Percentiles rank a stretch among this genome's conserved stretches.
Evolutionary conservation across 495 filamentous ascomycete species (phyloP).

Genomic region (Trichoderma orchidacearum): DNA sequence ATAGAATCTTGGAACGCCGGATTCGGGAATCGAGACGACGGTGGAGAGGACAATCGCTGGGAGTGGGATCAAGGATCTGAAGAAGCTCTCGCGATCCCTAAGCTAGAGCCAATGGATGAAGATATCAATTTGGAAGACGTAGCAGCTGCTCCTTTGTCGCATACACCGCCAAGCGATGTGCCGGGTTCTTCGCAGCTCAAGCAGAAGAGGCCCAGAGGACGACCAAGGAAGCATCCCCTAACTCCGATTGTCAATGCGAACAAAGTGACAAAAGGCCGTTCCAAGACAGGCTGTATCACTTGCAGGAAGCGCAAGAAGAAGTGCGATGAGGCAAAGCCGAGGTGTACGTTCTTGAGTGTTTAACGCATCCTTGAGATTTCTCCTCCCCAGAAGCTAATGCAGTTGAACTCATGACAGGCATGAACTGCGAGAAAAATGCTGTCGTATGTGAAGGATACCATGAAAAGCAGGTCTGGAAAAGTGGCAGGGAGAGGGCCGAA

Average conservation of each 20-base stretch:
- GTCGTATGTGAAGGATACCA: slow-evolving; percentile 88
- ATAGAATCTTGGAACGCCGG: slow-evolving; percentile 19
- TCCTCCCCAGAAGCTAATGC: neutral
- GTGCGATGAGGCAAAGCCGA: slow-evolving; percentile 87
- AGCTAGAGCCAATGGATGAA: slow-evolving; percentile 33
- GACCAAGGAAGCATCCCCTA: slow-evolving; percentile 74
- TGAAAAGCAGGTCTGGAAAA: slow-evolving; percentile 78
- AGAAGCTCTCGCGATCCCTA: slow-evolving; percentile 22
- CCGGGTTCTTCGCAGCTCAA: slow-evolving; percentile 14
- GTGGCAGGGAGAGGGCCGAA: slow-evolving; percentile 61
- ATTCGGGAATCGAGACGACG: slow-evolving; percentile 16
- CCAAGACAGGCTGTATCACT: slow-evolving; percentile 88
- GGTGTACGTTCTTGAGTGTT: no score
- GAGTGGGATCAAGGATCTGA: slow-evolving; percentile 24
- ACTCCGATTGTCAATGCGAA: slow-evolving; percentile 29
- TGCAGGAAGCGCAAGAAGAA: slow-evolving; percentile 93
- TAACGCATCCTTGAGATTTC: no score
- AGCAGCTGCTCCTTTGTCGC: slow-evolving; percentile 24
- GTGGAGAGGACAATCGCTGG: slow-evolving; percentile 12
- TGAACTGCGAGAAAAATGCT: slow-evolving; percentile 89
- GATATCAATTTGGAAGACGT: slow-evolving; percentile 32
- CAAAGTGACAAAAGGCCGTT: slow-evolving; percentile 75
- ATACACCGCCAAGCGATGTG: slow-evolving; percentile 7
- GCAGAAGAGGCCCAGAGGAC: slow-evolving; percentile 52
- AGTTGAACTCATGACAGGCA: slow-evolving; percentile 28